These are phyloP conservation scores for Cynara cardunculus DNA, from an alignment of 129 eudicot genomes.

Conservation along the genomic window DNA sequence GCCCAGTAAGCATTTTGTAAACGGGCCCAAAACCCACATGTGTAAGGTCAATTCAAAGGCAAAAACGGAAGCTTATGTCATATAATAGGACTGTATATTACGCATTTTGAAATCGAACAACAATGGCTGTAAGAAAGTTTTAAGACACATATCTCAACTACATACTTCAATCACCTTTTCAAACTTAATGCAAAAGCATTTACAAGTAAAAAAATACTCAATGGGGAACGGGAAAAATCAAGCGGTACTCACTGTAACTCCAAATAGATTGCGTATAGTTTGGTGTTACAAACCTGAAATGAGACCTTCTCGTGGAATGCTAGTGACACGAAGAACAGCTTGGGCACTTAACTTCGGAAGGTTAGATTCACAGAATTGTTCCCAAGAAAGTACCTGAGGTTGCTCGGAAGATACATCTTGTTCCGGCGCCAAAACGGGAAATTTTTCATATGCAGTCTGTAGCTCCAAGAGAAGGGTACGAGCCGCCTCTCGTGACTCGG, in stretches of 20 bases:
- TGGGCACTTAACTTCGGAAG: slow-evolving; percentile 75
- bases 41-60: background rate
- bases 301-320: slow-evolving; percentile 40
- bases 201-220: slow-evolving; percentile 48
- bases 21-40: background rate
- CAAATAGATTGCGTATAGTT: background rate
- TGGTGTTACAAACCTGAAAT: slow-evolving; percentile 46
- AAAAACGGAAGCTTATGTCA: slow-evolving; percentile 3
- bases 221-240: background rate
- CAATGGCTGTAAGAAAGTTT: slow-evolving; percentile 23
- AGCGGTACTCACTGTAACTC: slow-evolving; percentile 23
- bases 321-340: slow-evolving; percentile 82
- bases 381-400: slow-evolving; percentile 53
- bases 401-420: slow-evolving; percentile 30
- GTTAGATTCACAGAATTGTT: slow-evolving; percentile 65
- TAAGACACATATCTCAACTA: slow-evolving; percentile 32
- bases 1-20: background rate
- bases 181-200: slow-evolving; percentile 50
- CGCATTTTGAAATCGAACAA: slow-evolving; percentile 21
- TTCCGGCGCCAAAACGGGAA: slow-evolving; percentile 31
- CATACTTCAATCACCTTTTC: slow-evolving; percentile 40
- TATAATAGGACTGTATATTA: slow-evolving; percentile 7
- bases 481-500: slow-evolving; percentile 88
- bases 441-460: slow-evolving; percentile 47
- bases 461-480: slow-evolving; percentile 65